phyloP scores from a whole-genome alignment of 805 yeast species.

The Jamesozyma spencerorum region DNA sequence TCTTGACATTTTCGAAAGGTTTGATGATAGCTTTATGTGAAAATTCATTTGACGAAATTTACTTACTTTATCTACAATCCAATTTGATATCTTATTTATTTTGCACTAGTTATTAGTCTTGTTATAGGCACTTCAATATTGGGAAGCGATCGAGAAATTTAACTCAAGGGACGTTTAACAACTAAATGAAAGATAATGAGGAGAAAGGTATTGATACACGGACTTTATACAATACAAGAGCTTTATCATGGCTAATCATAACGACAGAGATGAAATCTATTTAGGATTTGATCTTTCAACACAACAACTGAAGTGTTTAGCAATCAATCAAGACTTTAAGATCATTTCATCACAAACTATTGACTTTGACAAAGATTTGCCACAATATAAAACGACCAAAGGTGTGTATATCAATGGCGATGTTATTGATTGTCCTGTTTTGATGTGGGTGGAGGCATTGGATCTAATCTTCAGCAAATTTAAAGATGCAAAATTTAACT shows the following conservation, averaged over 20 bases:
- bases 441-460: slow-evolving; percentile 83
- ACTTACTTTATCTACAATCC: no score
- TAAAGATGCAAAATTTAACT: slow-evolving; percentile 49
- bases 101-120: no score
- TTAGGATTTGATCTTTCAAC: slow-evolving; percentile 84
- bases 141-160: no score
- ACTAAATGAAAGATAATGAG: no score
- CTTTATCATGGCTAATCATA: no score
- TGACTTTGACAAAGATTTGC: slow-evolving; percentile 60
- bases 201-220: background rate
- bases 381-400: slow-evolving; percentile 53
- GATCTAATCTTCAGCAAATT: slow-evolving; percentile 47
- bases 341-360: slow-evolving; percentile 52
- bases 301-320: slow-evolving; percentile 75
- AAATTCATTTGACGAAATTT: no score
- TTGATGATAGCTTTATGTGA: no score
- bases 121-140: no score
- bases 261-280: no score
- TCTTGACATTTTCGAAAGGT: no score
- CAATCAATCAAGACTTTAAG: slow-evolving; percentile 44
- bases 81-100: no score
- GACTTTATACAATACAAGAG: background rate
- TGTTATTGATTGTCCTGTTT: slow-evolving; percentile 69
- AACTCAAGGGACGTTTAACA: no score
- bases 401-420: slow-evolving; percentile 56